Base-by-base conservation (phyloP, 176 grass and related monocot genomes). In the Olyra latifolia region DNA sequence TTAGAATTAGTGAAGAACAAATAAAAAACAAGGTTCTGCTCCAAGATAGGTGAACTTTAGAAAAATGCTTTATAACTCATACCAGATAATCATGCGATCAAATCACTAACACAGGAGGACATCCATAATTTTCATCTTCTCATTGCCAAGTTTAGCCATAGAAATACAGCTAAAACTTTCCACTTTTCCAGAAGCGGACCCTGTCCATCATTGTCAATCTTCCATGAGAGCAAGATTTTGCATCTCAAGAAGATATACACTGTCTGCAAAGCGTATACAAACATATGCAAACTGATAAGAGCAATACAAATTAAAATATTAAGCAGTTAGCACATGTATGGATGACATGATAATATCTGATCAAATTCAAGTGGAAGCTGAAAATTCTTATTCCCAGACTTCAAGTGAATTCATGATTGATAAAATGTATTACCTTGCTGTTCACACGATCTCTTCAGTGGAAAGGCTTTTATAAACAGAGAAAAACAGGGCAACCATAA, bases 241-340 rank as follows among this genome's bases (percentile, higher is more conserved):
- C 40, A 45, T 39, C 56, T 61, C 74, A 60, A 76, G 7, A 62
- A 39, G 19, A 22, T 30, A 23, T 8, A 46, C 23, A 17, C 2
- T 60, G 59, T 23, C 19, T 78, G 75, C 44, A 78, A 78, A 78
- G 59, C 11, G 1, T 62, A 13, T 64, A 25, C 40, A 53, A 55
- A 75, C 20, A 75, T 76, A 78, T 78, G 28, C 58, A 78, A 16
- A 64, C 13, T 32, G 28, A 13, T 65, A 78, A 78, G 54, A 42
- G 17, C 27, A 63, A 50, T 65, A 47, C 10, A 64, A 27, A 64
- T 47, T 10, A 78, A 62, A 35, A 50, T 13, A 20, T 46, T 62
- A 44, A 62, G 56, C 17, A 39, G 4, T 49, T 49, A 62, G n/a
- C 57, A 64, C 60, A 65, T 8, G 28, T 38, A 82, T 71, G n/a